Evolutionary conservation across 192 early-diverging fungal species (phyloP), one percentile per base, ranked within the genome.

Genomic region (Dissophora ornata): DNA sequence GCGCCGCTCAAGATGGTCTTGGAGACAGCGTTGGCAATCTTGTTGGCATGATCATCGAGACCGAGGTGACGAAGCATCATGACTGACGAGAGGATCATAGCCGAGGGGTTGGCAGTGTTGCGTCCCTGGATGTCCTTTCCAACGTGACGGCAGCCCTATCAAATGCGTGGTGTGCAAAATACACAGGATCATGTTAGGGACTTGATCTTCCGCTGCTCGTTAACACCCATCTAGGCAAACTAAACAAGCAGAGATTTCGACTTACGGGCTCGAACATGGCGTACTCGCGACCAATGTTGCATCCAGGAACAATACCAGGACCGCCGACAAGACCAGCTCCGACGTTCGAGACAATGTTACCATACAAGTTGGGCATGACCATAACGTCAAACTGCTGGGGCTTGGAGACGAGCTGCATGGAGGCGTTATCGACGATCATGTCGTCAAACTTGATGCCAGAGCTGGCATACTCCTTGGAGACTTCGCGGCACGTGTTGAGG

Each of bases 371-470:
- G 63, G 96, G 96, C 91, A 95, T 97, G 62, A 99, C 96, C 87
- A 99, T 95, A 47, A 99, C 97, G 80, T 99, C 97, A 61, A 99
- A 99, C 84, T 99, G 97, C 81, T 92, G 90, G 55, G 97, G 97
- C 82, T 87, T 92, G 74, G 94, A 93, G 46, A 97, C 96, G n/a
- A 99, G 88, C 88, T 99, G 97, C 97, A 99, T 99, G 55, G 97
- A 94, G 49, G 96, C 95, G 87, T 99, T 99, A 83, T 99, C 97
- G 69, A 99, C 97, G 84, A 99, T 99, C 97, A 99, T 97, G 85
- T 98, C 96, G 67, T 96, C 89, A 81, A 94, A 94, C 89, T 95
- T 81, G 81, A 99, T 96, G 38, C 93, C 93, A 29, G 84, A 85
- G 67, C 84, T 83, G 64, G 94, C 89, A 84, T 99, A 98, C 82